phyloP scores from a whole-genome alignment of 2,329 filamentous ascomycete species.

The Intubia oerlemansii region DNA sequence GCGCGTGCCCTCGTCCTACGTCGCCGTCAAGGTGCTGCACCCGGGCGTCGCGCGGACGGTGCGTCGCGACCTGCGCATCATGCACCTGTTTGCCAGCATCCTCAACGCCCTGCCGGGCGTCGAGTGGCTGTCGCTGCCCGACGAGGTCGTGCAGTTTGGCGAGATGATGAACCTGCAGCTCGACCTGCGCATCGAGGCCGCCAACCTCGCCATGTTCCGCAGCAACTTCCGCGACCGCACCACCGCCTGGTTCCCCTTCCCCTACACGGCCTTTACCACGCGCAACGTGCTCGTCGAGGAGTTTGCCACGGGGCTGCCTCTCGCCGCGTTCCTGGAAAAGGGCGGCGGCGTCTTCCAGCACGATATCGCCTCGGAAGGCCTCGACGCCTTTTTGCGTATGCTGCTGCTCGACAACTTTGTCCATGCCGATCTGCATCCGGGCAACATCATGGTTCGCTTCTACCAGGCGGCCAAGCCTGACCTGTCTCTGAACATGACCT shows the following conservation, averaged over 20 bases:
- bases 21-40: conserved; percentile 90
- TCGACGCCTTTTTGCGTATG: conserved; percentile 94
- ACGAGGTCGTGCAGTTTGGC: conserved; percentile 84
- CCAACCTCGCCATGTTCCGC: conserved; percentile 74
- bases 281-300: conserved; percentile 86
- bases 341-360: conserved; percentile 84
- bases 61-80: conserved; percentile 77
- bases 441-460: conserved; percentile 99
- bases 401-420: conserved; percentile 93
- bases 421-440: conserved; percentile 87
- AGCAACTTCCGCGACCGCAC: conserved; percentile 75
- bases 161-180: conserved; percentile 98
- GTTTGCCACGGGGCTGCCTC: conserved; percentile 82
- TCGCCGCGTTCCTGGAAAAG: conserved; percentile 75
- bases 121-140: conserved; percentile 89
- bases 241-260: conserved; percentile 93
- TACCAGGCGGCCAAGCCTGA: conserved; percentile 62
- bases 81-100: conserved; percentile 70
- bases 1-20: conserved; percentile 72
- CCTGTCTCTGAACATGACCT: conserved; percentile 17
- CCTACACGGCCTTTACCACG: conserved; percentile 81
- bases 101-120: conserved; percentile 84
- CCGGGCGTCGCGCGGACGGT: conserved; percentile 79
- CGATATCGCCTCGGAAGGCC: conserved; percentile 83
- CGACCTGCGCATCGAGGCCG: conserved; percentile 82